Percentiles rank a stretch among this genome's conserved stretches.
These are phyloP conservation scores for Shiraia sp. DNA, from an alignment of 2,329 filamentous ascomycete species.

Conservation along the genomic window DNA sequence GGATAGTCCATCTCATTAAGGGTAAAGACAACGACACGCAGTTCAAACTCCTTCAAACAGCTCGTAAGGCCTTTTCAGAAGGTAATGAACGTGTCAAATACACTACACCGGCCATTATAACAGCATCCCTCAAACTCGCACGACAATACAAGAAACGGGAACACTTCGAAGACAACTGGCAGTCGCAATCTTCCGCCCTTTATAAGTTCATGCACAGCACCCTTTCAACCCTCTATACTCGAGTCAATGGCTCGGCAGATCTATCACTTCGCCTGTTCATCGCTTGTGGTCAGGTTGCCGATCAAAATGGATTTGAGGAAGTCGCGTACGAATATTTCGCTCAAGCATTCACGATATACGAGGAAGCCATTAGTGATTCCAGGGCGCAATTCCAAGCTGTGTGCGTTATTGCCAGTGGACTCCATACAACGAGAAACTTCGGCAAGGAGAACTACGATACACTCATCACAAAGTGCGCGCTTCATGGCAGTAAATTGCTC, in stretches of 20 bases:
- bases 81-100: constrained; percentile 96
- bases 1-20: constrained; percentile 85
- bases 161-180: constrained; percentile 79
- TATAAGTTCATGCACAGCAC: constrained; percentile 96
- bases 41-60: constrained; percentile 88
- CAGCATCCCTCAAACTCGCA: constrained; percentile 85
- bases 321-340: constrained; percentile 98
- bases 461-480: constrained; percentile 93
- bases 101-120: constrained; percentile 90
- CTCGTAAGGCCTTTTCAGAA: constrained; percentile 82
- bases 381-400: constrained; percentile 98
- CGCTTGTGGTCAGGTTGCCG: constrained; percentile 88
- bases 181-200: constrained; percentile 73
- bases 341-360: constrained; percentile 96
- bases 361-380: constrained; percentile 93
- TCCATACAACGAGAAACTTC: constrained; percentile 89
- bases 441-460: constrained; percentile 98
- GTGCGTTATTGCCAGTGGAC: constrained; percentile 84
- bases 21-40: constrained; percentile 89
- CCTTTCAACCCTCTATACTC: constrained; percentile 83
- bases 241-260: constrained; percentile 85
- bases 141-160: constrained; percentile 87
- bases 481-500: constrained; percentile 94
- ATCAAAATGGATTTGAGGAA: constrained; percentile 90
- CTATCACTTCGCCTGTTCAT: constrained; percentile 88